phyloP scores from a whole-genome alignment of 768 basidiomycete genomes.

The Suillus fuscotomentosus region DNA sequence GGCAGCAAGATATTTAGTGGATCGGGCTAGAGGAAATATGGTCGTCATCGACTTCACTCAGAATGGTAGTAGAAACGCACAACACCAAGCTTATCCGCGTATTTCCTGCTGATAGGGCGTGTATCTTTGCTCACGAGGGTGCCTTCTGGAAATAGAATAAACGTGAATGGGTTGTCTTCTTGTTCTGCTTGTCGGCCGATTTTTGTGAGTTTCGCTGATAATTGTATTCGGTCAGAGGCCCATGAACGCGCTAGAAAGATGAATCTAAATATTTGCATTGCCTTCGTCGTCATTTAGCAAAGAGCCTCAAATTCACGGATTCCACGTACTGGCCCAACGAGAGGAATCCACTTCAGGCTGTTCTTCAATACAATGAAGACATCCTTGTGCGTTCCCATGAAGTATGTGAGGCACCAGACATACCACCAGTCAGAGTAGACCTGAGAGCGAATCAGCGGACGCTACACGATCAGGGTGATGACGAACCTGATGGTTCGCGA shows the following conservation, averaged over 20 bases:
- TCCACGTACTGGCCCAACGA: constrained; percentile 79
- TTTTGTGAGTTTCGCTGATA: constrained; percentile 63
- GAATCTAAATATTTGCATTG: constrained; percentile 93
- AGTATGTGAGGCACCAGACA: constrained; percentile 80
- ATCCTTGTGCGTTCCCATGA: constrained; percentile 63
- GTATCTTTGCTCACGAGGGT: constrained; percentile 90
- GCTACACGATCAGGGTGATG: background rate
- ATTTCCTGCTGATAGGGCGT: constrained; percentile 80
- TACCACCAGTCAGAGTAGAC: constrained; percentile 87
- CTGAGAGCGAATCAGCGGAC: constrained; percentile 31
- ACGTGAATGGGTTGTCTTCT: constrained; percentile 69
- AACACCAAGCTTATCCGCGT: constrained; percentile 84
- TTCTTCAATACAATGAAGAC: constrained; percentile 93
- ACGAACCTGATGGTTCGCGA: constrained; percentile 90
- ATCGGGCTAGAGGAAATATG: constrained; percentile 54
- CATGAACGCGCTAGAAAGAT: constrained; percentile 92
- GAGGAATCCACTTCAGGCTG: constrained; percentile 80
- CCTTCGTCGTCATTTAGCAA: constrained; percentile 40
- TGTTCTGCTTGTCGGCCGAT: constrained; percentile 69
- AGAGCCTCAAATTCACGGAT: constrained; percentile 1
- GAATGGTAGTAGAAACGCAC: constrained; percentile 48
- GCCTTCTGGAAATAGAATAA: constrained; percentile 94
- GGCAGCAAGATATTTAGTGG: constrained; percentile 83
- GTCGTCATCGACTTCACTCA: constrained; percentile 12
- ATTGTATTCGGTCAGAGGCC: constrained; percentile 75